Evolutionary conservation across 2,329 filamentous ascomycete species (phyloP).

Genomic region (Pseudogymnoascus sp.): DNA sequence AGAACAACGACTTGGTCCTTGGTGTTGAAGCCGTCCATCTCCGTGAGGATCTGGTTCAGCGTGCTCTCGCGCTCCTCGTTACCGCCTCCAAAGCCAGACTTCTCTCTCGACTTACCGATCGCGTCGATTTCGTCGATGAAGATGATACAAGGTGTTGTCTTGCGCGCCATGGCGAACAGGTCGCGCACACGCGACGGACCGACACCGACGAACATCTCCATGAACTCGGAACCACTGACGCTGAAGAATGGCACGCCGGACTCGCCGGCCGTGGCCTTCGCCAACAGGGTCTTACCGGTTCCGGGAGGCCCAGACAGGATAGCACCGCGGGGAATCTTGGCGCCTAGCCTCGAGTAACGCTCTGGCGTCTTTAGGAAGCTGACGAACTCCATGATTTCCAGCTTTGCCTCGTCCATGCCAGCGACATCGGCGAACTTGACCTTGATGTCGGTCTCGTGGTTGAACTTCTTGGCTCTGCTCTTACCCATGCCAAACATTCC

Average conservation of each 20-base stretch:
- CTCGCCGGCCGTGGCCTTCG: constrained; percentile 95
- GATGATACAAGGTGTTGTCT: constrained; percentile 96
- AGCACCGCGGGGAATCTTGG: constrained; percentile 94
- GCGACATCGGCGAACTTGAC: constrained; percentile 96
- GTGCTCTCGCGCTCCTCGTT: constrained; percentile 97
- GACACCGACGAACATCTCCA: constrained; percentile 99
- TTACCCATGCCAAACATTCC: constrained; percentile 95
- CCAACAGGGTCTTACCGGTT: constrained; percentile 95
- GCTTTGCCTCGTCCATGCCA: constrained; percentile 96
- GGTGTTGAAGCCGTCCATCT: constrained; percentile 99
- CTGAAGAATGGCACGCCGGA: constrained; percentile 97
- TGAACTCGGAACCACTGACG: constrained; percentile 96
- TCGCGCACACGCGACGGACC: constrained; percentile 93
- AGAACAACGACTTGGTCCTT: constrained; percentile 93
- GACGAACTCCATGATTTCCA: constrained; percentile 99
- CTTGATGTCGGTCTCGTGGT: constrained; percentile 92
- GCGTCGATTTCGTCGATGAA: constrained; percentile 99
- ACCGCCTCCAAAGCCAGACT: constrained; percentile 76
- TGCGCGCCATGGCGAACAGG: constrained; percentile 86
- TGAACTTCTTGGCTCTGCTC: constrained; percentile 94
- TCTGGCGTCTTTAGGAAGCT: constrained; percentile 92
- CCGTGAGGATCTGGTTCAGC: constrained; percentile 94
- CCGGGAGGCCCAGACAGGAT: constrained; percentile 96
- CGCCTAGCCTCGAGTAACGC: constrained; percentile 86
- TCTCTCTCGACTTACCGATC: constrained; percentile 83